Evolutionary conservation across 2,329 filamentous ascomycete species (phyloP).

Genomic region (Cladosporium sp.): DNA sequence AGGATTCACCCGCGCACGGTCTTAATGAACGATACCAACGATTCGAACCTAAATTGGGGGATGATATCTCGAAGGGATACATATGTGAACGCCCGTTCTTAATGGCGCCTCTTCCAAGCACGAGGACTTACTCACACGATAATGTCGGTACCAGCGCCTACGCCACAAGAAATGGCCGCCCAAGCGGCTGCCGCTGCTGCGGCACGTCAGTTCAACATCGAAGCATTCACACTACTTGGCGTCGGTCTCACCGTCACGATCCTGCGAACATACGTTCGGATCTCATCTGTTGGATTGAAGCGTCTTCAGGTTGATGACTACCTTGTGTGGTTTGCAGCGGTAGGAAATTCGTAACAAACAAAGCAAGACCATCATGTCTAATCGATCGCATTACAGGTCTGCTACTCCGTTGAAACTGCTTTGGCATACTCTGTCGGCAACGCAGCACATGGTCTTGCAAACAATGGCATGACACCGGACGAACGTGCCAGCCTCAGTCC

Average conservation of each 20-base stretch:
- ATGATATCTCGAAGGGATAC: background rate
- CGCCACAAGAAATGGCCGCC: conserved; percentile 9
- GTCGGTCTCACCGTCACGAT: background rate
- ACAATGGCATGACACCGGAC: conserved; percentile 20
- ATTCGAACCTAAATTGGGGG: background rate
- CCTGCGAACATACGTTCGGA: conserved; percentile 7
- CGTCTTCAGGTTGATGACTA: conserved; percentile 12
- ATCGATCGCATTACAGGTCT: background rate
- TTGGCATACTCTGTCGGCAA: conserved; percentile 16
- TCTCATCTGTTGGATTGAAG: conserved; percentile 4
- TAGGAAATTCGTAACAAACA: background rate
- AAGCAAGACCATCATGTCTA: background rate
- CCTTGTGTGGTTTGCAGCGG: conserved; percentile 12
- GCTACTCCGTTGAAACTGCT: conserved; percentile 11
- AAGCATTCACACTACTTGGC: conserved; percentile 19
- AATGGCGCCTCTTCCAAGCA: background rate
- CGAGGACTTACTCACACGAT: background rate
- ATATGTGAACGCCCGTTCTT: background rate
- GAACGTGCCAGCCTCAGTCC: conserved; percentile 8
- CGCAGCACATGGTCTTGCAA: conserved; percentile 17
- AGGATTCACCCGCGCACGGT: background rate
- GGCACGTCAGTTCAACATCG: conserved; percentile 13
- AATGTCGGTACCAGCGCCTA: conserved; percentile 19
- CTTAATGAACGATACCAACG: conserved; percentile 11
- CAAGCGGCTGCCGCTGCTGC: conserved; percentile 14